A percentile compares a stretch with the other conserved stretches of the same genome.
These are phyloP conservation scores for Ochromonas danica DNA, from an alignment of 108 stramenopile species.

Conservation along the genomic window DNA sequence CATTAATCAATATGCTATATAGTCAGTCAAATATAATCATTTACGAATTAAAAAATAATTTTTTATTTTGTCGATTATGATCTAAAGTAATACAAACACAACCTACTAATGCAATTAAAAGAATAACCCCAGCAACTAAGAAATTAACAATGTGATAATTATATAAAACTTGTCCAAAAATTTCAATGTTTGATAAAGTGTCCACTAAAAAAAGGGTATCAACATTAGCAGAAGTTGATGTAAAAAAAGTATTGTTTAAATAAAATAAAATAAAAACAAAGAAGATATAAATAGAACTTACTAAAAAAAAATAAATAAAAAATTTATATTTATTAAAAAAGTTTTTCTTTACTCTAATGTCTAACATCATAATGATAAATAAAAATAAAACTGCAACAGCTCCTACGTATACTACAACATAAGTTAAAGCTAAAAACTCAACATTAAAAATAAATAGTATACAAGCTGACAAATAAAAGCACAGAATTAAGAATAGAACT, in stretches of 20 bases:
- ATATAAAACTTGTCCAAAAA: conserved; percentile 31
- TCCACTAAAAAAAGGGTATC: conserved; percentile 20
- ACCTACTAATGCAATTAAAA: conserved; percentile 25
- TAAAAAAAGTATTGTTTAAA: background rate
- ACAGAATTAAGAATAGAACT: conserved; percentile 23
- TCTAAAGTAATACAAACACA: conserved; percentile 19
- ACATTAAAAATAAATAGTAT: conserved; percentile 11
- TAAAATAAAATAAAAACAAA: background rate
- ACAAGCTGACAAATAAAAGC: conserved; percentile 4
- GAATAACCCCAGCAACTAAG: background rate
- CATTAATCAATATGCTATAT: conserved; percentile 13
- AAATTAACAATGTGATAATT: conserved; percentile 8
- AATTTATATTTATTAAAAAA: background rate
- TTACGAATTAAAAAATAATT: background rate
- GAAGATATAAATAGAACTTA: conserved; percentile 18
- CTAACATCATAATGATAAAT: conserved; percentile 29
- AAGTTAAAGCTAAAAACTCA: conserved; percentile 26
- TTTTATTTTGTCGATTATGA: conserved; percentile 10
- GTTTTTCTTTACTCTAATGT: conserved; percentile 24
- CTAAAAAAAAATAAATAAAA: conserved; percentile 18
- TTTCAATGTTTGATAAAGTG: background rate
- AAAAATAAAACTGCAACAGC: conserved; percentile 34
- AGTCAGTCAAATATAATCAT: conserved; percentile 23
- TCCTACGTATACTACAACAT: conserved; percentile 19
- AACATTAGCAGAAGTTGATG: conserved; percentile 16